Conservation (phyloP, 768 basidiomycete species). For the Chlorophyllum brunneum region DNA sequence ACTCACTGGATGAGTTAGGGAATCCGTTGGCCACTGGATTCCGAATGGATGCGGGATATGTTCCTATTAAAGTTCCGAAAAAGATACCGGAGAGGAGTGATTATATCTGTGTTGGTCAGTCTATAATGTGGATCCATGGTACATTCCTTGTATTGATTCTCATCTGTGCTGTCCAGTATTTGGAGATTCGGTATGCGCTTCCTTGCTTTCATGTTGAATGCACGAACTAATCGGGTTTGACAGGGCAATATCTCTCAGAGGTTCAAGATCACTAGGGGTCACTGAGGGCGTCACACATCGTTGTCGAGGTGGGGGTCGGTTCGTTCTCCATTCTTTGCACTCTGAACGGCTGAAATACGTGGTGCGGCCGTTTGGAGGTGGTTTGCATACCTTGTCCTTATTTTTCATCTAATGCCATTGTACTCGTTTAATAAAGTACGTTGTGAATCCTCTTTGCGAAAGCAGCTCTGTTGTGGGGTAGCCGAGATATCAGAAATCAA, state of each 20-base stretch:
- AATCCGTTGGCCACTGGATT: conserved; percentile 42
- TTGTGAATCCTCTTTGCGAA: not conserved
- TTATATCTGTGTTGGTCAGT: conserved; percentile 46
- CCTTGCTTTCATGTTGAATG: conserved; percentile 14
- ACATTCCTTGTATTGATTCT: not conserved
- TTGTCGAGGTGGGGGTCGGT: not conserved
- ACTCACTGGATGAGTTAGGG: conserved; percentile 21
- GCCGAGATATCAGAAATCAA: not conserved
- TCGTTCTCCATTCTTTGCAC: too few species aligned
- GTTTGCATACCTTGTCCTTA: too few species aligned
- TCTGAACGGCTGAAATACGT: not conserved
- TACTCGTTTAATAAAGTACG: too few species aligned
- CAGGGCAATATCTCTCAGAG: conserved; percentile 28
- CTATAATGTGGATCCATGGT: conserved; percentile 3
- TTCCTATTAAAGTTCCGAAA: conserved; percentile 34
- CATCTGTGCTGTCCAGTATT: conserved; percentile 30
- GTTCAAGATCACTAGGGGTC: conserved; percentile 22
- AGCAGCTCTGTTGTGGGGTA: not conserved
- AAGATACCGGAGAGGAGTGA: conserved; percentile 29
- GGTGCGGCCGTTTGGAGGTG: too few species aligned
- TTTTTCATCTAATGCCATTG: too few species aligned
- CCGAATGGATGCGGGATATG: conserved; percentile 33
- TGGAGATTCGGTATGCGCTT: conserved; percentile 42
- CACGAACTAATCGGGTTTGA: not conserved
- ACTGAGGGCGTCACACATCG: not conserved